Evolutionary conservation across 805 yeast species (phyloP).

Genomic region (Kuraishia molischiana): DNA sequence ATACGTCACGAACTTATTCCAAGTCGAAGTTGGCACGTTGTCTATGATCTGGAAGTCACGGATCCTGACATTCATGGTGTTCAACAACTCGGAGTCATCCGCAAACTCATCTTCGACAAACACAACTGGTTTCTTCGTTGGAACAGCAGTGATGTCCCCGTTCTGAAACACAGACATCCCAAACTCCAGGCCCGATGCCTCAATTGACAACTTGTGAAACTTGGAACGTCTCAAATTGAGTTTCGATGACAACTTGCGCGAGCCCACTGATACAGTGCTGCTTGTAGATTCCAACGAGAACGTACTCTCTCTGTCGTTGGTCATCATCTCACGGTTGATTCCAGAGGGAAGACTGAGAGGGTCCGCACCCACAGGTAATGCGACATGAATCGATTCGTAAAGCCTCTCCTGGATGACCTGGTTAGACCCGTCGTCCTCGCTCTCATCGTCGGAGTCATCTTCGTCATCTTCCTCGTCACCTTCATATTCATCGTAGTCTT

Average conservation of each 20-base stretch:
- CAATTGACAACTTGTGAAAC: constrained; percentile 47
- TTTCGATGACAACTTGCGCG: constrained; percentile 13
- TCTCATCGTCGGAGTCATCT: constrained; percentile 7
- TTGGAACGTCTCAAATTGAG: constrained; percentile 58
- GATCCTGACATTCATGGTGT: constrained; percentile 36
- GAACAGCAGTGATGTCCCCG: constrained; percentile 22
- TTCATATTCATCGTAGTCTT: constrained; percentile 5
- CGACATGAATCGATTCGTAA: constrained; percentile 73
- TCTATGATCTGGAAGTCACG: constrained; percentile 57
- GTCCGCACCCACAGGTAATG: constrained; percentile 38
- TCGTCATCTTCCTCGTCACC: background rate
- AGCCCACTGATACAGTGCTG: too few species aligned
- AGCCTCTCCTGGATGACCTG: constrained; percentile 48
- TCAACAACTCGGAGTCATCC: constrained; percentile 36
- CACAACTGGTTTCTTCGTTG: constrained; percentile 11
- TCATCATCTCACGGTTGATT: constrained; percentile 38
- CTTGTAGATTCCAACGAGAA: background rate
- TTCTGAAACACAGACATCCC: constrained; percentile 33
- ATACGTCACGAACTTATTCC: constrained; percentile 76
- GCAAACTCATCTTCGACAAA: constrained; percentile 15
- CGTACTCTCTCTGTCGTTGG: constrained; percentile 1
- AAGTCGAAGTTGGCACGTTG: constrained; percentile 77
- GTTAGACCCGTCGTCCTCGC: constrained; percentile 12
- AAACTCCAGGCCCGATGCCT: constrained; percentile 42
- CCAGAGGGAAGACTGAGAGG: constrained; percentile 35